Evolutionary conservation across 805 yeast species (phyloP), one percentile per base, ranked within the genome.

Genomic region (Barnettozyma siamensis): DNA sequence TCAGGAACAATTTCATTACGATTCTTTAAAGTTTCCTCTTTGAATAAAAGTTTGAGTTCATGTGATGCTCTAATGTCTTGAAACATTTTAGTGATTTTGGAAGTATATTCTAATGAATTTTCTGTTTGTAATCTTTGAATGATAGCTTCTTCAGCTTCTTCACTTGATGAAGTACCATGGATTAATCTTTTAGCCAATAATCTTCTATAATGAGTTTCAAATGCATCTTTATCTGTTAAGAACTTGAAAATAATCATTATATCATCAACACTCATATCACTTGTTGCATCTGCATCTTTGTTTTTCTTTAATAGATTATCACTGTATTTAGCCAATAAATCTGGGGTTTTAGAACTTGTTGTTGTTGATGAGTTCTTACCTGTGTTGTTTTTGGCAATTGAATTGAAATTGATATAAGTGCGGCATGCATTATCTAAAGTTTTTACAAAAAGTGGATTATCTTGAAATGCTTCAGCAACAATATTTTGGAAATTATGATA

Each of bases 61-160:
- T 77, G 78, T 0, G 96, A 86, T 3, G 91, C 76, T 53, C 83
- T 76, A 70, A 93, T 87, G 64, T 93, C 99, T 59, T 83, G 85
- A 62, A 93, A 89, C 99, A 93, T 93, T 54, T 88, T 86, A 18
- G 95, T 85, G 62, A 93, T 85, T 62, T 89, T 91, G 41, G 87
- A 82, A 1, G 98, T 89, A 62, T 91, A 93, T 58, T 93, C 98
- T 59, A 82, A 72, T 16, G 95, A 88, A 63, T 93, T 91, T 45
- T 84, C 95, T 43, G 84, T 83, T 60, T 88, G 94, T 50, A 93
- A 73, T 54, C 85, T 78, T 54, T 88, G 87, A 46, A 93, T 87
- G 48, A 93, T 80, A 43, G 76, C 65, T 50, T 87, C 91, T 65
- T 93, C 99, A 34, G 76, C 74, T 48, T 79, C 75, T 43, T 86